Evolutionary conservation across 768 basidiomycete species (phyloP).

Genomic region (Fibroporia radiculosa): DNA sequence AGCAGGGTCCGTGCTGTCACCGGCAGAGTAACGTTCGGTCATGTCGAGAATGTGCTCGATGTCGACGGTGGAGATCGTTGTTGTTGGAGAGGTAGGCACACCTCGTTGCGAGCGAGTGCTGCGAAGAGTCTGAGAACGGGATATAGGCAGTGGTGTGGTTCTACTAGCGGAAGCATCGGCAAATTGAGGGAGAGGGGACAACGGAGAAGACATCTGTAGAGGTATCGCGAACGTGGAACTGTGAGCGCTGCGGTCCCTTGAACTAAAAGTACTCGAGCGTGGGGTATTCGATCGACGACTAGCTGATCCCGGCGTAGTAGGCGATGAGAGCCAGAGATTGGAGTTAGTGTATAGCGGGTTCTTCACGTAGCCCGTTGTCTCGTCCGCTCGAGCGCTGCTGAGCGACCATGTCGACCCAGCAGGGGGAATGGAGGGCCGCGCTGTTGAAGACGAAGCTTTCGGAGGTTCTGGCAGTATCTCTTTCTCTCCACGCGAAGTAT

Average conservation of each 20-base stretch:
- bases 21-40: slow-evolving; percentile 30
- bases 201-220: slow-evolving; percentile 8
- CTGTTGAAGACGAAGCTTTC: neutral
- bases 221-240: slow-evolving; percentile 3
- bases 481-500: neutral
- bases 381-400: neutral
- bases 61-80: slow-evolving; percentile 33
- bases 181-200: slow-evolving; percentile 7
- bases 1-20: slow-evolving; percentile 4
- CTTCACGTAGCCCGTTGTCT: neutral
- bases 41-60: slow-evolving; percentile 50
- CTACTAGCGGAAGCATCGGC: slow-evolving; percentile 8
- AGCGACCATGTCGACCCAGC: neutral
- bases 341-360: slow-evolving; percentile 10
- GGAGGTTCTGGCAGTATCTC: neutral
- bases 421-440: neutral
- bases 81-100: slow-evolving; percentile 4
- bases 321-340: slow-evolving; percentile 4
- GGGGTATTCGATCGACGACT: neutral
- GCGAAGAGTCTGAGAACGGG: neutral
- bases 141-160: slow-evolving; percentile 7
- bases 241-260: neutral
- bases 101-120: slow-evolving; percentile 1
- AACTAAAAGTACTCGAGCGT: neutral
- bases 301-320: slow-evolving; percentile 6